Evolutionary conservation across 148 eudicot genomes (phyloP).

Genomic region (Nyssa sinensis): DNA sequence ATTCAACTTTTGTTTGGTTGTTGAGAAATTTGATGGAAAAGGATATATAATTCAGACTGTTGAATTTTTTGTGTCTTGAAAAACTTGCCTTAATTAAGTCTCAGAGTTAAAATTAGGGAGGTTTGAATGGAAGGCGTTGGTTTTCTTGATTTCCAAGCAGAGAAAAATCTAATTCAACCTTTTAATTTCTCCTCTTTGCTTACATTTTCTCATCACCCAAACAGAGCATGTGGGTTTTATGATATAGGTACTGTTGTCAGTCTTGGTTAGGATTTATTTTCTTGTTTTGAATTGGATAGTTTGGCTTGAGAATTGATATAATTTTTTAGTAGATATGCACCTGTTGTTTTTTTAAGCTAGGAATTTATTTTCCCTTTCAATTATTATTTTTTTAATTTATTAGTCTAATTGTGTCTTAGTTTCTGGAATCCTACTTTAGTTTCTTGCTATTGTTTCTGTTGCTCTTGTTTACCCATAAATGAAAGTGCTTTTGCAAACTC

Average conservation of each 20-base stretch:
- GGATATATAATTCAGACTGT: neutral
- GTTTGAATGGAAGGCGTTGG: conserved; percentile 6
- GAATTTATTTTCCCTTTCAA: too few species aligned
- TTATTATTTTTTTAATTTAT: too few species aligned
- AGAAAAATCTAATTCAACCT: neutral
- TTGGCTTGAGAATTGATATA: neutral
- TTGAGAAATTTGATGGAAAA: neutral
- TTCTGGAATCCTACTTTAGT: too few species aligned
- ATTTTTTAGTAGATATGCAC: neutral
- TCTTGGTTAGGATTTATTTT: neutral
- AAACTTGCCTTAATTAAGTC: too few species aligned
- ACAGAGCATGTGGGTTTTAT: neutral
- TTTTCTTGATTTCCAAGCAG: too few species aligned
- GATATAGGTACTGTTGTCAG: neutral
- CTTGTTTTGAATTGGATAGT: neutral
- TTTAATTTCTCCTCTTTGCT: neutral
- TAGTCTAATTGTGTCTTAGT: too few species aligned
- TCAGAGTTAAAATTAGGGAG: too few species aligned
- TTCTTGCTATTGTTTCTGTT: neutral
- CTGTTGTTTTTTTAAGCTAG: too few species aligned
- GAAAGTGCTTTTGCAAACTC: too few species aligned
- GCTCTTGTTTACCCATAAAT: neutral
- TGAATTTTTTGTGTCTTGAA: too few species aligned
- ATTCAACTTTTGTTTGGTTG: neutral
- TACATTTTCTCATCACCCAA: conserved; percentile 1